Evolutionary conservation across 495 filamentous ascomycete genomes (phyloP), one percentile per base, ranked within the genome.

Genomic region (Daldinia vernicosa): DNA sequence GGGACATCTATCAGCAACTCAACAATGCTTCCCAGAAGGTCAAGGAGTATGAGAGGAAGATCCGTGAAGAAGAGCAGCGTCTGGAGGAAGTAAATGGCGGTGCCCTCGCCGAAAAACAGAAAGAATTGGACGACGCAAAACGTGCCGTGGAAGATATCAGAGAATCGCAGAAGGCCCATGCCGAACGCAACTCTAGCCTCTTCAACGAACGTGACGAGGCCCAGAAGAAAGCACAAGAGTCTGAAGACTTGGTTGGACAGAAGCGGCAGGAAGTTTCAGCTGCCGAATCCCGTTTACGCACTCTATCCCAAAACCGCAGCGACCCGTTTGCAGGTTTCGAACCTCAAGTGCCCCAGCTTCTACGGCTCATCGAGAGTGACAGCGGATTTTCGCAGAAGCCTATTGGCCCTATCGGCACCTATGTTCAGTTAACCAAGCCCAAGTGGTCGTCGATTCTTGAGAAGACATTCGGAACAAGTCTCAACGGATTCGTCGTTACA

Each of bases 381-480:
- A 70, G 60, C 1, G 78, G 88, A 0, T 98, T 95, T 69, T 77
- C 80, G 24, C 80, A 85, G 39, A 91, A 85, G 47, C 95, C 96
- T 52, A 83, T 98, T 35, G 95, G 95, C 0, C 95, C 95, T 0
- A 84, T 98, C 12, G 96, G 93, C 24, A 80, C 87, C 9, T 86
- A 93, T 72, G 83, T 98, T 24, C 88, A 86, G 58, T 78, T 98
- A 39, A 82, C 89, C 26, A 89, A 95, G 66, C 91, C 92, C 6
- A 82, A 91, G 73, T 99, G 95, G 95, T 90, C 90, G 6, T 87
- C 85, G n/a, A 87, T 94, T 57, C 76, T 98, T 8, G 95, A 99
- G 75, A 88, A 84, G 63, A 85, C 85, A 3, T 79, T 97, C 45
- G 92, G 92, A 51, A 74, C 57, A 5, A 84, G 75, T 15, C 79